These are phyloP conservation scores for Marvania coccoides DNA, from an alignment of 139 green algal genomes.

Conservation along the genomic window DNA sequence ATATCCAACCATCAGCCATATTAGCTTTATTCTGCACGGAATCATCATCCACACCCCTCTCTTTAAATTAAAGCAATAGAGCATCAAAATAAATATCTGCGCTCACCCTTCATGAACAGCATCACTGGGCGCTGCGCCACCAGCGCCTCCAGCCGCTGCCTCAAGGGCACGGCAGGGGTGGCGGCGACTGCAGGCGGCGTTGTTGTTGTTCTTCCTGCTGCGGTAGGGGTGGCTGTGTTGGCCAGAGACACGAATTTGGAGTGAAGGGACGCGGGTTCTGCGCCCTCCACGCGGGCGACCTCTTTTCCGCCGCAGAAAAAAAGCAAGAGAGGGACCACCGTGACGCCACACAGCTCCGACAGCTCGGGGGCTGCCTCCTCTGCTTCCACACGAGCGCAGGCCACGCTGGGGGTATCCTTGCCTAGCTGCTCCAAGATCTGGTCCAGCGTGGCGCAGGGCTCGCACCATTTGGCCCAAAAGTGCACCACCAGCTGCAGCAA, in stretches of 20 bases:
- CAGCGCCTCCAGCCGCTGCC: slow-evolving; percentile 48
- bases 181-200: background rate
- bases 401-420: slow-evolving; percentile 18
- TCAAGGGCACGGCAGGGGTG: slow-evolving; percentile 7
- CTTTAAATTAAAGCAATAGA: too few relatives aligned
- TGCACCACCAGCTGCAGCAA: slow-evolving; percentile 47
- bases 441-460: slow-evolving; percentile 74
- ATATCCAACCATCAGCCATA: too few relatives aligned
- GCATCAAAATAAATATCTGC: too few relatives aligned
- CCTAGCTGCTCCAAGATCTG: slow-evolving; percentile 48
- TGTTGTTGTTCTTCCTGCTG: background rate
- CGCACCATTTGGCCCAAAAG: slow-evolving; percentile 79
- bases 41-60: too few relatives aligned
- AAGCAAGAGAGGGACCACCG: slow-evolving; percentile 68
- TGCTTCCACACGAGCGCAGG: slow-evolving; percentile 61
- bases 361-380: slow-evolving; percentile 73
- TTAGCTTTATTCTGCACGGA: too few relatives aligned
- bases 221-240: background rate
- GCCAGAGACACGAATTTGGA: slow-evolving; percentile 34
- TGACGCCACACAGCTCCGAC: slow-evolving; percentile 53
- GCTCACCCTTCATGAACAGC: slow-evolving; percentile 84
- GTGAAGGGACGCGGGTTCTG: slow-evolving; percentile 55
- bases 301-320: slow-evolving; percentile 46
- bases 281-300: slow-evolving; percentile 68
- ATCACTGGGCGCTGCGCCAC: slow-evolving; percentile 42